phyloP scores from a whole-genome alignment of 2,329 filamentous ascomycete species.

The Paraconiothyrium sp. region DNA sequence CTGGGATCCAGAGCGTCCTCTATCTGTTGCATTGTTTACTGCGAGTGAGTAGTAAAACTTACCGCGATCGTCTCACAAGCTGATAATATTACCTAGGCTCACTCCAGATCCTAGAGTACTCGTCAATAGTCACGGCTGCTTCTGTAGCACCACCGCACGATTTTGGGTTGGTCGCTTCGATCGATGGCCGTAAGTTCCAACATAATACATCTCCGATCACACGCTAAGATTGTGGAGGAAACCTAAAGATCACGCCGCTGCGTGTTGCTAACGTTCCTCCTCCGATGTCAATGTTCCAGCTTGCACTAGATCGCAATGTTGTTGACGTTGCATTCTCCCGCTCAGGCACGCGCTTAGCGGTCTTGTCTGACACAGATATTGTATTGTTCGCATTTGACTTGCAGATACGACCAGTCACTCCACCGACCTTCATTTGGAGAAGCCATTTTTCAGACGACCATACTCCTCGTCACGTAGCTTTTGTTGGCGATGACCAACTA shows the following conservation, averaged over 20 bases:
- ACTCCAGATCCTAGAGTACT: constrained; percentile 70
- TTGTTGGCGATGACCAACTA: constrained; percentile 52
- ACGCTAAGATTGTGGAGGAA: constrained; percentile 51
- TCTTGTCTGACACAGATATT: constrained; percentile 74
- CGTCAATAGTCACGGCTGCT: constrained; percentile 73
- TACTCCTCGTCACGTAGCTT: constrained; percentile 58
- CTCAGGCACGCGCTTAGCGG: constrained; percentile 63
- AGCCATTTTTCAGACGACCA: constrained; percentile 26
- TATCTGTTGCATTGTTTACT: constrained; percentile 69
- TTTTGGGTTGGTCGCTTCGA: constrained; percentile 79
- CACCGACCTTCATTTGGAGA: constrained; percentile 55
- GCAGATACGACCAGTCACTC: constrained; percentile 62
- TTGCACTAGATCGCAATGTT: constrained; percentile 69
- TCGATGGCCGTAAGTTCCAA: constrained; percentile 75
- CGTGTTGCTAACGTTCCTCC: constrained; percentile 86
- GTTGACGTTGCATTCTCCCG: constrained; percentile 77
- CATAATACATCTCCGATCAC: constrained; percentile 16
- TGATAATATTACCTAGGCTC: constrained; percentile 43
- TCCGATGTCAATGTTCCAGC: constrained; percentile 86
- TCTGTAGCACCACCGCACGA: constrained; percentile 77
- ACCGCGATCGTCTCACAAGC: neutral
- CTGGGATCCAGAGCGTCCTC: constrained; percentile 89
- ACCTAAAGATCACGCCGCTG: constrained; percentile 85
- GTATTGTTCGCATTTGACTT: constrained; percentile 76
- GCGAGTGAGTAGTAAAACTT: constrained; percentile 30